Conservation (phyloP, 2,329 filamentous ascomycete genomes). For the Metarhizium brunneum region DNA sequence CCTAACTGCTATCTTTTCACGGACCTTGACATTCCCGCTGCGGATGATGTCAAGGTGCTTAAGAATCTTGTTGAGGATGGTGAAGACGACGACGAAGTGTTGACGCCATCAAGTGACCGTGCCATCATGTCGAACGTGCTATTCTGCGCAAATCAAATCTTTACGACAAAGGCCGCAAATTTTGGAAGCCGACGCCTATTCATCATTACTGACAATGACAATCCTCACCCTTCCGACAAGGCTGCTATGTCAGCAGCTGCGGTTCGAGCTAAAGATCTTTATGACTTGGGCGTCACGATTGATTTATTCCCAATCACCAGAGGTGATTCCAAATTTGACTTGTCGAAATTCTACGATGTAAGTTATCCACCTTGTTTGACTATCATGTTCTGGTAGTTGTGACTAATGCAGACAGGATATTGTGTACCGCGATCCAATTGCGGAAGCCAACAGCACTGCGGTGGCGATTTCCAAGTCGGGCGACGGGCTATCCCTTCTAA, state of each 20-base stretch:
- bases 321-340: constrained; percentile 62
- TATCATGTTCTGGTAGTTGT: not conserved
- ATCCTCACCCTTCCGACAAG: constrained; percentile 69
- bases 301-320: constrained; percentile 86
- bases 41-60: constrained; percentile 74
- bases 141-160: constrained; percentile 93
- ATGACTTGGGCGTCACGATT: constrained; percentile 84
- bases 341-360: constrained; percentile 86
- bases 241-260: constrained; percentile 65
- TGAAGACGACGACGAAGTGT: constrained; percentile 57
- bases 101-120: constrained; percentile 59
- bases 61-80: constrained; percentile 70
- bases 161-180: constrained; percentile 89
- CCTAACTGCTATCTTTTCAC: constrained; percentile 88
- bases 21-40: constrained; percentile 80
- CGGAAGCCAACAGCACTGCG: constrained; percentile 48
- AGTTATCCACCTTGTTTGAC: constrained; percentile 11
- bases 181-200: constrained; percentile 91
- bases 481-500: constrained; percentile 70
- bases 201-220: constrained; percentile 88
- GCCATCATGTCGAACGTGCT: constrained; percentile 82
- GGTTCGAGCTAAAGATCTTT: constrained; percentile 86
- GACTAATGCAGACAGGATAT: constrained; percentile 55
- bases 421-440: constrained; percentile 68
- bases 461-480: constrained; percentile 57